Conservation (phyloP, 208 protist genomes). For the Acanthamoeba culbertsoni region DNA sequence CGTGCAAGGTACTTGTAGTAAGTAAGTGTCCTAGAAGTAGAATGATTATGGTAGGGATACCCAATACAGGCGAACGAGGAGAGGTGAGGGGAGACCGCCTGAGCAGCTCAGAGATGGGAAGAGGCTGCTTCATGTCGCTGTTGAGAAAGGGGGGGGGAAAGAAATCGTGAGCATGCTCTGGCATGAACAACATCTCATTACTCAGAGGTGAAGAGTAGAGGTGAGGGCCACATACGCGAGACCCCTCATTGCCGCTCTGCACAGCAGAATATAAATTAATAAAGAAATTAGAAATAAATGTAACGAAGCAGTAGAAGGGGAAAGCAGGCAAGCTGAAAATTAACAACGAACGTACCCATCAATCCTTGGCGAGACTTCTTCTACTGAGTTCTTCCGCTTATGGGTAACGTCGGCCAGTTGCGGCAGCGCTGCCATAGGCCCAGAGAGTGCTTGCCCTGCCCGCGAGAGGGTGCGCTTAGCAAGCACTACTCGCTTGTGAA, state of each 20-base stretch:
- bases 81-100: neutral
- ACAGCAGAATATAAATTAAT: neutral
- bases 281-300: neutral
- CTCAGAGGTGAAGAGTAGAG: no score
- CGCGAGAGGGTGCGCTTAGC: neutral
- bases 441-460: neutral
- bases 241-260: neutral
- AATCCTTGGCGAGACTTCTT: neutral
- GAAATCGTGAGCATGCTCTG: no score
- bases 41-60: neutral
- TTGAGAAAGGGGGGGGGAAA: neutral
- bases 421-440: neutral
- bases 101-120: constrained; percentile 9
- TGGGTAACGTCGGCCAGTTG: neutral
- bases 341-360: neutral
- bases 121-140: neutral
- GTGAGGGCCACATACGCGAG: neutral
- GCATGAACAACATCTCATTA: no score
- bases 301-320: no score
- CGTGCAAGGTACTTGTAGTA: neutral
- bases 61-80: neutral
- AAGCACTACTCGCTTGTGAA: neutral
- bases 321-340: neutral
- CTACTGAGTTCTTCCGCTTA: constrained; percentile 16
- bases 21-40: no score